Percentiles rank a stretch among this genome's conserved stretches.
phyloP scores from a whole-genome alignment of 2,329 filamentous ascomycete species.

The Dissoconium aciculare region DNA sequence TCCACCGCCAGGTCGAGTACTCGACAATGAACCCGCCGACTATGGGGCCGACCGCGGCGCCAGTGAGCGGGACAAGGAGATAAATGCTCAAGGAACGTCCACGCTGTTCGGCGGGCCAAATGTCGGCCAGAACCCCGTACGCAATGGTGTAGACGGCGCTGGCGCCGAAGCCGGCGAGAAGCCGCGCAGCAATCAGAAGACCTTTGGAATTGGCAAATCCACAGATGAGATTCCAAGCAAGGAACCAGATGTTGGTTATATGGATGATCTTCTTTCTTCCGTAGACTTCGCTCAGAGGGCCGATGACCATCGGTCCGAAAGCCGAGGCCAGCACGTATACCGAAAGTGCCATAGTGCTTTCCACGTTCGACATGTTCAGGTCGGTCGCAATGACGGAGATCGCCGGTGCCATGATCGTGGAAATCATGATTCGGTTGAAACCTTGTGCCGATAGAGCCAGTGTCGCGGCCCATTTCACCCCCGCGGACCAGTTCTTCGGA shows the following conservation, averaged over 20 bases:
- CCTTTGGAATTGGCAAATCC: constrained; percentile 29
- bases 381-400: constrained; percentile 29
- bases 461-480: constrained; percentile 38
- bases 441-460: constrained; percentile 35
- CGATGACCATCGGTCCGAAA: constrained; percentile 11
- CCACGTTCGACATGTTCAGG: constrained; percentile 22
- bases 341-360: constrained; percentile 11
- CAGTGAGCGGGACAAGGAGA: constrained; percentile 10
- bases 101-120: constrained; percentile 12
- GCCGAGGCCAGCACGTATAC: constrained; percentile 12
- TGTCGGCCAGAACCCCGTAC: constrained; percentile 10
- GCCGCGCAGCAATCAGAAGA: constrained; percentile 31
- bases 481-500: too few species aligned
- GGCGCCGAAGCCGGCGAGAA: constrained; percentile 37
- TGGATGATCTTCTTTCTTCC: constrained; percentile 32
- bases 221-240: constrained; percentile 37
- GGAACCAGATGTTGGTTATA: constrained; percentile 35
- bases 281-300: constrained; percentile 29
- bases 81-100: constrained; percentile 10
- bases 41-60: constrained; percentile 12
- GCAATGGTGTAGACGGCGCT: constrained; percentile 23
- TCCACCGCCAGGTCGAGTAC: constrained; percentile 29
- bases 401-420: constrained; percentile 38
- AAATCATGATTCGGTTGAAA: constrained; percentile 37
- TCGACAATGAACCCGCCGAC: constrained; percentile 27